Base-by-base conservation (phyloP, 2,329 filamentous ascomycete genomes). In the Aspergillus felis region DNA sequence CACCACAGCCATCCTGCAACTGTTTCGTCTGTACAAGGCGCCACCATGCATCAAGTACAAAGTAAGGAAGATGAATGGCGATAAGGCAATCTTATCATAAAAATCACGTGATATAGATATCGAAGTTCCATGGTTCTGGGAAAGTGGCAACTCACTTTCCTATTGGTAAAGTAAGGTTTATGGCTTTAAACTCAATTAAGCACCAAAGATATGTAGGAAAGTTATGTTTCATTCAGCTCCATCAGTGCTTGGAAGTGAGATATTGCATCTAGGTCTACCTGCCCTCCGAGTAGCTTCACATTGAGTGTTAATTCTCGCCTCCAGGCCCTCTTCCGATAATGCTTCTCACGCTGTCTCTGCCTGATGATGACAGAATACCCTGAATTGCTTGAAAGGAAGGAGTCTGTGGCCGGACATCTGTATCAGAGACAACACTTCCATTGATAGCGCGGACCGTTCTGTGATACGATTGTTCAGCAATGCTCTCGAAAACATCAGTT, bases 371-470 rank as follows among this genome's bases (percentile, higher is more conserved):
- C n/a, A 47, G 20, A 47, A 27, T 24, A 47, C 27, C 12, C 22
- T 47, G 44, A 47, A 14, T 24, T 7, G 44, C 12, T 47, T 27
- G 22, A 27, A 10, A 3, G 8, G 55, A 28, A 24, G 10, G 4
- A 47, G 12, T 25, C n/a, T 24, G 22, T 14, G 44, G 14, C 14
- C 10, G 22, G 44, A 3, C 44, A 27, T 61, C 29, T 4, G 54
- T 62, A 44, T 68, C 61, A 38, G 48, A 51, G 7, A 67, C 54
- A 24, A 73, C 64, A 42, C 53, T 66, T 2, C 66, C 70, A 56
- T 72, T 69, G 4, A 67, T 50, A 10, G 69, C 68, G 17, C 57
- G 58, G 4, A 69, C 68, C 42, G 59, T 58, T 38, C 66, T 61
- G 1, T 56, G 53, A 55, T 68, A 72, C 3, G 58, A 38, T 3